Evolutionary conservation across 1,139 yeast genomes (phyloP).

Genomic region (Protomyces arabidopsidicola): DNA sequence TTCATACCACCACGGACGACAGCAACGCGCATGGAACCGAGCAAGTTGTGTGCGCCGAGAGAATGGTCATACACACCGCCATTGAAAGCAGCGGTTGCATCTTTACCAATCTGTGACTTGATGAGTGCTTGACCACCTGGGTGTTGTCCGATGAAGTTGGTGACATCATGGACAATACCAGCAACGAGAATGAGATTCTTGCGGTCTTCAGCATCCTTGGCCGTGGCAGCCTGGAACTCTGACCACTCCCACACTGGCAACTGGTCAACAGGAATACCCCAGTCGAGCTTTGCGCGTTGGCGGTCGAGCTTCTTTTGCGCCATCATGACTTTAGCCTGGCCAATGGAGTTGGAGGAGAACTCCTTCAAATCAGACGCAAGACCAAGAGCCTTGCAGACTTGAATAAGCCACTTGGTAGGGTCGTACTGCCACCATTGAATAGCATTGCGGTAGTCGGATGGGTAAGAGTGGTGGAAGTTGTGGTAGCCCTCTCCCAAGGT

Average conservation of each 20-base stretch:
- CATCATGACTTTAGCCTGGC: slow-evolving; percentile 93
- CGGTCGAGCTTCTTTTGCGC: slow-evolving; percentile 90
- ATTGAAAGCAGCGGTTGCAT: slow-evolving; percentile 93
- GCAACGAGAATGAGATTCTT: slow-evolving; percentile 72
- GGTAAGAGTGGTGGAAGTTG: slow-evolving; percentile 99
- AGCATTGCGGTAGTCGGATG: slow-evolving; percentile 96
- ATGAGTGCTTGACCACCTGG: slow-evolving; percentile 96
- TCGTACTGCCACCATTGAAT: slow-evolving; percentile 98
- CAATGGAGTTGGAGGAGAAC: slow-evolving; percentile 91
- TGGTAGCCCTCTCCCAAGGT: slow-evolving; percentile 99
- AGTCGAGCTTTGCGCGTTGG: slow-evolving; percentile 69
- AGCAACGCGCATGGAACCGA: slow-evolving; percentile 94
- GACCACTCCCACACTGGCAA: slow-evolving; percentile 89
- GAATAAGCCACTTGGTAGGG: slow-evolving; percentile 84
- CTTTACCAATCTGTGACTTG: slow-evolving; percentile 85
- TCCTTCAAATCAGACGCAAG: slow-evolving; percentile 86
- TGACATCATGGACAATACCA: slow-evolving; percentile 91
- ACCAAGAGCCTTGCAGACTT: slow-evolving; percentile 67
- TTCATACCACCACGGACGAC: slow-evolving; percentile 84
- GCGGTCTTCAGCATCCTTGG: slow-evolving; percentile 38
- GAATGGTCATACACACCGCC: slow-evolving; percentile 98
- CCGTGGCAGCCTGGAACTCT: slow-evolving; percentile 68
- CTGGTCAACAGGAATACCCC: slow-evolving; percentile 84
- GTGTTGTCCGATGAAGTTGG: slow-evolving; percentile 79
- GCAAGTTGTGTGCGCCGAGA: slow-evolving; percentile 93